Base-by-base conservation (phyloP, 768 basidiomycete genomes). In the Thelephora aurantiotincta region DNA sequence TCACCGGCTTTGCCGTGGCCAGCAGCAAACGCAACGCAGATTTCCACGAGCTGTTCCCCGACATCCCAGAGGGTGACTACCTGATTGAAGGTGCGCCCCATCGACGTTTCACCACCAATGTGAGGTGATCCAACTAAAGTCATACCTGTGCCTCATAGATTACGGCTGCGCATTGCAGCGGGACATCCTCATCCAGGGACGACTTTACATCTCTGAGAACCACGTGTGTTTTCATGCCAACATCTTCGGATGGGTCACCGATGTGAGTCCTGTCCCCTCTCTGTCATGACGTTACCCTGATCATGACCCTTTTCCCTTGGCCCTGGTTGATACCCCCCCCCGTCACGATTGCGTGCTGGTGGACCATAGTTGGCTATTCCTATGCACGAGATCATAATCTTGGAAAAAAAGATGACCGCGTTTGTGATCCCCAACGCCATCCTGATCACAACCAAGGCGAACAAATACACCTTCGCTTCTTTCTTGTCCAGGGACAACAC, bases 211-310 rank as follows among this genome's bases (percentile, higher is more conserved):
- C 19, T 98, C 96, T 6, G 94, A 99, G 65, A 97, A 98, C 65
- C 93, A 97, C 59, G 76, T 97, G n/a, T 98, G 91, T 67, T 99
- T 98, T 70, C 89, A 99, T 56, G 94, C 96, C 37, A 98, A 98
- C 60, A 97, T 98, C 38, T 94, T 98, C 63, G 94, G 96, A 37
- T 98, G 94, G 96, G 84, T 96, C 44, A 98, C 94, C 23, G 82
- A 94, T 60, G 93, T 94, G 63, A 63, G 92, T 70, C 0, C 33
- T 11, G 26, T 44, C 43, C 41, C 26, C 22, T 48, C 22, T 20
- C 18, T 16, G 20, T 11, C 18, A 16, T 45, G n/a, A 35, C 6
- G 2, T 23, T 4, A 44, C 46, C 34, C 48, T 48, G 14, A 42
- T 13, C 12, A 20, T 7, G 36, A n/a, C 22, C 18, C 43, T 26